Conservation (phyloP, 2,329 filamentous ascomycete species). For the Cordyceps javanica region DNA sequence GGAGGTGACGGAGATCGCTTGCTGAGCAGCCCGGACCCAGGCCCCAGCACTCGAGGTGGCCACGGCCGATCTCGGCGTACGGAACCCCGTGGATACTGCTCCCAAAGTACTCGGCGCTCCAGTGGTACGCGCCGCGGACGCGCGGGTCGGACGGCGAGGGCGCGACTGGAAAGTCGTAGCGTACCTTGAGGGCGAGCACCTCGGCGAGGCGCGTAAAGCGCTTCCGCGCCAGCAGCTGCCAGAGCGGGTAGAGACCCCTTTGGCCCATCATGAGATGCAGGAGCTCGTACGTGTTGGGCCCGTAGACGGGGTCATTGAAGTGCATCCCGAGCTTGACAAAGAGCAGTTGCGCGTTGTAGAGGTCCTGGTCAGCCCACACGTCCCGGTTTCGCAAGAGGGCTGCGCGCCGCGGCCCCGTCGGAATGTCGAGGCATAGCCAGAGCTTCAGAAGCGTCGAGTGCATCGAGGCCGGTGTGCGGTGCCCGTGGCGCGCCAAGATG, state of each 20-base stretch:
- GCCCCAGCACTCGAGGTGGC: slow-evolving; percentile 53
- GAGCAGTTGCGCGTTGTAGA: slow-evolving; percentile 59
- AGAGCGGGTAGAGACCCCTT: slow-evolving; percentile 48
- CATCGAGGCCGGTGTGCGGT: slow-evolving; percentile 46
- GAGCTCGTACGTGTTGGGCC: slow-evolving; percentile 43
- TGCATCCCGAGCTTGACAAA: slow-evolving; percentile 66
- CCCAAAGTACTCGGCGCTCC: slow-evolving; percentile 16
- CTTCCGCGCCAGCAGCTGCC: slow-evolving; percentile 52
- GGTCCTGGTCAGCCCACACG: slow-evolving; percentile 53
- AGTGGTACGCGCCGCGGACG: slow-evolving; percentile 16
- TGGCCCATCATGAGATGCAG: slow-evolving; percentile 56
- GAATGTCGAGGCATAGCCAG: slow-evolving; percentile 67
- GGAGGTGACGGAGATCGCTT: slow-evolving; percentile 36
- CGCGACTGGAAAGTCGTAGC: slow-evolving; percentile 46
- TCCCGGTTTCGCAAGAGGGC: slow-evolving; percentile 44
- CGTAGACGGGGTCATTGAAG: slow-evolving; percentile 57
- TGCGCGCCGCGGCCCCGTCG: slow-evolving; percentile 49
- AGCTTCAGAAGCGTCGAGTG: slow-evolving; percentile 52
- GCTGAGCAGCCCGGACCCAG: no score
- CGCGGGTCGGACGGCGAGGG: neutral
- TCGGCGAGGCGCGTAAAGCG: slow-evolving; percentile 44
- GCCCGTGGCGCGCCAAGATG: slow-evolving; percentile 50
- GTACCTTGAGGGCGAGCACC: slow-evolving; percentile 49
- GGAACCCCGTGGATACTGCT: slow-evolving; percentile 45
- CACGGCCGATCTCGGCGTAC: slow-evolving; percentile 42